phyloP scores from a whole-genome alignment of 805 yeast species.

The Sungouiella blattae region DNA sequence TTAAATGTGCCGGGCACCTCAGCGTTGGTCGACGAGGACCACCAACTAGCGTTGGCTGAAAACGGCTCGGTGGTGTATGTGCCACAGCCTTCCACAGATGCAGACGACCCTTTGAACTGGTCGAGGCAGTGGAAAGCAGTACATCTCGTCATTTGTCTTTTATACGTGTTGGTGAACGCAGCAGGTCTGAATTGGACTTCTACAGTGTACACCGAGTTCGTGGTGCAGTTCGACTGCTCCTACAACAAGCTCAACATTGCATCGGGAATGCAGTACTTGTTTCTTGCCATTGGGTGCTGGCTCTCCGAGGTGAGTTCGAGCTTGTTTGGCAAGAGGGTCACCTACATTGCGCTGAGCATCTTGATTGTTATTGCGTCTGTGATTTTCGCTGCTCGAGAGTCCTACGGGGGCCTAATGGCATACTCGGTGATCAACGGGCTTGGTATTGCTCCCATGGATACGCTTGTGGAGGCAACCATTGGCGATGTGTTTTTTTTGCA shows the following conservation, averaged over 20 bases:
- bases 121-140: slow-evolving; percentile 37
- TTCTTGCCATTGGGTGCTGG: background rate
- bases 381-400: background rate
- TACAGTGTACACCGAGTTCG: background rate
- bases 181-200: background rate
- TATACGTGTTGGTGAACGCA: background rate
- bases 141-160: slow-evolving; percentile 19
- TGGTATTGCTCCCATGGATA: slow-evolving; percentile 39
- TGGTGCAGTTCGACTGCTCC: background rate
- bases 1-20: background rate
- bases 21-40: background rate
- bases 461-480: slow-evolving; percentile 44
- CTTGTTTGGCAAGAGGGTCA: background rate
- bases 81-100: slow-evolving; percentile 63
- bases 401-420: background rate
- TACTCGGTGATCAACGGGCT: slow-evolving; percentile 3
- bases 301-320: background rate
- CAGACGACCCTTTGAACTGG: slow-evolving; percentile 70
- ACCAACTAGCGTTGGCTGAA: slow-evolving; percentile 2
- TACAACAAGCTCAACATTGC: background rate
- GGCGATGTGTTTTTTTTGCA: slow-evolving; percentile 50
- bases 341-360: background rate
- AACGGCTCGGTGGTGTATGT: slow-evolving; percentile 43
- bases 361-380: background rate
- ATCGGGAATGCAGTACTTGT: background rate